Conservation (phyloP, 345 rosid genomes). For the Eucalyptus paniculata region DNA sequence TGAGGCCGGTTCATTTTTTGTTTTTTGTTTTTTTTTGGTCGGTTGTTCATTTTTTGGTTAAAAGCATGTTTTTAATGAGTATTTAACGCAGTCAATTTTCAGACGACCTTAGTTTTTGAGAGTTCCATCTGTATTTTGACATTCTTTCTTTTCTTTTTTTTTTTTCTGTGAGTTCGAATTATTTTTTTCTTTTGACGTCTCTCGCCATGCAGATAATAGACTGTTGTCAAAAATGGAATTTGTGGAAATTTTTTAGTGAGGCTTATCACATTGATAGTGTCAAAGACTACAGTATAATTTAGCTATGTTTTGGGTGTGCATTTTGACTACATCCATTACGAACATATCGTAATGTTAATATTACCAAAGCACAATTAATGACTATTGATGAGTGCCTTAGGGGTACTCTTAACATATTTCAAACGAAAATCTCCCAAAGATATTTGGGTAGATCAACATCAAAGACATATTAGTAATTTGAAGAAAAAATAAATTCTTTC, state of each 20-base stretch:
- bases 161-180: background rate
- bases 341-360: background rate
- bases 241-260: background rate
- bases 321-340: background rate
- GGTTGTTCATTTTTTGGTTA: background rate
- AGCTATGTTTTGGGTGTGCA: background rate
- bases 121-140: background rate
- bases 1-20: background rate
- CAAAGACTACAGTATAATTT: background rate
- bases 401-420: no score
- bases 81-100: background rate
- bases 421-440: no score
- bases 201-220: background rate
- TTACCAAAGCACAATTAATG: no score
- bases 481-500: no score
- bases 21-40: no score
- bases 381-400: no score
- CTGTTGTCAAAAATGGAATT: background rate
- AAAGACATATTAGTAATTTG: no score
- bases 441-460: no score
- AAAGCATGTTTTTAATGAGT: background rate
- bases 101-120: background rate
- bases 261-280: background rate
- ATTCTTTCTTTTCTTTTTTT: background rate
- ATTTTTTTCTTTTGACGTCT: background rate